Evolutionary conservation across 2,329 filamentous ascomycete species (phyloP).

Genomic region (Ustilaginoidea virens): DNA sequence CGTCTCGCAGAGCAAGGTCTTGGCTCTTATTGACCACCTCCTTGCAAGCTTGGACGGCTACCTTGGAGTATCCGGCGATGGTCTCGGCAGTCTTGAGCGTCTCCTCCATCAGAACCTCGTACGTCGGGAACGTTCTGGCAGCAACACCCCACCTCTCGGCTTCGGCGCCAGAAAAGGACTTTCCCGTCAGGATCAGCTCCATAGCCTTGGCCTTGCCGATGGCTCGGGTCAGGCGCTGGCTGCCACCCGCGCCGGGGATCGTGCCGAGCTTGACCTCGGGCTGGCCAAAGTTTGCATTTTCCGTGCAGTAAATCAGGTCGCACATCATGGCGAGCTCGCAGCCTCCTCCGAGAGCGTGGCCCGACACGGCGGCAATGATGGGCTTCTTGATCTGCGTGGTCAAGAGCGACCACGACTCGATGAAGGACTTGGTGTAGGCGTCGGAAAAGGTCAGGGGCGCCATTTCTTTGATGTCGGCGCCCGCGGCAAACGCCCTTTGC

Average conservation of each 20-base stretch:
- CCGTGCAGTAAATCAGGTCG: constrained; percentile 83
- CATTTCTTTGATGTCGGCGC: constrained; percentile 99
- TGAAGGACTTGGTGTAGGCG: constrained; percentile 83
- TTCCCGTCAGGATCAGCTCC: constrained; percentile 80
- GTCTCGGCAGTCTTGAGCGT: constrained; percentile 73
- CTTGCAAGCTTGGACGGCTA: constrained; percentile 83
- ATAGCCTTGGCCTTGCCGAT: constrained; percentile 77
- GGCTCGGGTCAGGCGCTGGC: constrained; percentile 71
- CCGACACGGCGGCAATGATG: constrained; percentile 84
- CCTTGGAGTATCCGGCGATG: constrained; percentile 72
- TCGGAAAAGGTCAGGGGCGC: constrained; percentile 74
- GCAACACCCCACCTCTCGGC: constrained; percentile 86
- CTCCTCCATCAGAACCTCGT: constrained; percentile 70
- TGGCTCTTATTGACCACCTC: constrained; percentile 99
- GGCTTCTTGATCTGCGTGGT: constrained; percentile 81
- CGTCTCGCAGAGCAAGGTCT: constrained; percentile 73
- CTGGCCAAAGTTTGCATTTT: constrained; percentile 80
- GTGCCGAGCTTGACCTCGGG: constrained; percentile 93
- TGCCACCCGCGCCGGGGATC: constrained; percentile 83
- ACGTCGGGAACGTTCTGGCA: constrained; percentile 61
- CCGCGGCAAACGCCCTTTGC: constrained; percentile 81
- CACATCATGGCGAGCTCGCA: constrained; percentile 98
- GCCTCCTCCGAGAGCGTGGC: constrained; percentile 85
- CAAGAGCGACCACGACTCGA: constrained; percentile 83
- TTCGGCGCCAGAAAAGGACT: constrained; percentile 68